Conservation (phyloP, 441 rosid genomes). For the Eruca vesicaria region DNA sequence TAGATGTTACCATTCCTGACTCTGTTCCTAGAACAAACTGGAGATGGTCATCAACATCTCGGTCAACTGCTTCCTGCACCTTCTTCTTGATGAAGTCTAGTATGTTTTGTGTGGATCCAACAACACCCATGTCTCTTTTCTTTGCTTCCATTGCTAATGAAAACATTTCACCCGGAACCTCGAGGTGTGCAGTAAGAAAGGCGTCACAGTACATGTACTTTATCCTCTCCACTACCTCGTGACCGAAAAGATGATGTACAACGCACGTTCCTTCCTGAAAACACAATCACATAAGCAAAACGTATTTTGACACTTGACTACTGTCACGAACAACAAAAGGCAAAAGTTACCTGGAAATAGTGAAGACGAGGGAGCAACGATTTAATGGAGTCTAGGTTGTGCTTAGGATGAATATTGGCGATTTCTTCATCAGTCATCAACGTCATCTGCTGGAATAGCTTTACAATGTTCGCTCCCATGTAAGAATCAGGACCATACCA, state of each 20-base stretch:
- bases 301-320: not conserved
- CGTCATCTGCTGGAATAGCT: slow-evolving; percentile 84
- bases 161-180: slow-evolving; percentile 99
- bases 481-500: slow-evolving; percentile 99
- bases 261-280: slow-evolving; percentile 85
- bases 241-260: slow-evolving; percentile 92
- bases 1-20: slow-evolving; percentile 94
- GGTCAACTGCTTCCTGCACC: slow-evolving; percentile 79
- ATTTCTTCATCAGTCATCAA: slow-evolving; percentile 89
- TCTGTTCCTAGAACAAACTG: slow-evolving; percentile 95
- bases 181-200: slow-evolving; percentile 89
- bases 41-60: slow-evolving; percentile 74
- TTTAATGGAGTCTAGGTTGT: slow-evolving; percentile 59
- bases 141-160: slow-evolving; percentile 94
- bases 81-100: slow-evolving; percentile 81
- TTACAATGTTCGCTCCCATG: slow-evolving; percentile 95
- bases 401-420: slow-evolving; percentile 67
- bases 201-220: slow-evolving; percentile 88
- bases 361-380: slow-evolving; percentile 70
- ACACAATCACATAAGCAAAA: slow-evolving; percentile 18
- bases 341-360: slow-evolving; percentile 49
- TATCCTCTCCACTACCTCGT: slow-evolving; percentile 85
- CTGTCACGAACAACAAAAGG: not conserved
- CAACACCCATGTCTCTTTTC: slow-evolving; percentile 93
- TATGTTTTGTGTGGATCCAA: slow-evolving; percentile 91